Evolutionary conservation across 2,329 filamentous ascomycete genomes (phyloP).

Genomic region (Albifimbria verrucaria): DNA sequence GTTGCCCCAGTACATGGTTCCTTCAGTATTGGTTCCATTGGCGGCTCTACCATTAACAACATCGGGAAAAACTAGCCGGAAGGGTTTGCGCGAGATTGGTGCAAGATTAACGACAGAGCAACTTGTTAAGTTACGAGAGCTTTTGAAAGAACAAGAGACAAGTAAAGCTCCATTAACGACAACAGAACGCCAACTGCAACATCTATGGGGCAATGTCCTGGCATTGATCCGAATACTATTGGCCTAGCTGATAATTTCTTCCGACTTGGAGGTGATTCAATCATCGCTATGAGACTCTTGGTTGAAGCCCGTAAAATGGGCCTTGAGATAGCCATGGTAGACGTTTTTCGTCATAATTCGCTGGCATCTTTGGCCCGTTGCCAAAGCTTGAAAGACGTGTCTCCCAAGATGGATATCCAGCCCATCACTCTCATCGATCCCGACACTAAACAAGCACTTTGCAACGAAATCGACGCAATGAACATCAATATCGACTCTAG

Average conservation of each 20-base stretch:
- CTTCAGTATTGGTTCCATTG: neutral
- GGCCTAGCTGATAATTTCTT: constrained; percentile 45
- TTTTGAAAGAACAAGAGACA: neutral
- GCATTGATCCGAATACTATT: constrained; percentile 27
- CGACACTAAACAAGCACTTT: constrained; percentile 3
- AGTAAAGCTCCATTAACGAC: constrained; percentile 5
- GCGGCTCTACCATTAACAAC: neutral
- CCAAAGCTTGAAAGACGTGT: neutral
- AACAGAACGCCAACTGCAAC: constrained; percentile 21
- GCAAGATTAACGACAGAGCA: neutral
- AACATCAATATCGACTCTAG: constrained; percentile 1
- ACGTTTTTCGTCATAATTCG: constrained; percentile 11
- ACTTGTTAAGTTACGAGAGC: neutral
- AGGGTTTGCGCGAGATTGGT: neutral
- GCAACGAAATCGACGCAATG: constrained; percentile 5
- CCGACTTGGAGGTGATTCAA: constrained; percentile 46
- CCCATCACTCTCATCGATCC: constrained; percentile 7
- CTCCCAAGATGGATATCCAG: neutral
- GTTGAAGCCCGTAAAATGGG: constrained; percentile 7
- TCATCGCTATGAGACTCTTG: constrained; percentile 45
- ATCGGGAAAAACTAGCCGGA: neutral
- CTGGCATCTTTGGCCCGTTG: constrained; percentile 5
- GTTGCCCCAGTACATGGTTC: neutral
- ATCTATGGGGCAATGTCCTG: constrained; percentile 35
- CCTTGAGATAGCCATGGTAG: constrained; percentile 7